Base-by-base conservation (phyloP, 768 basidiomycete genomes). In the Hemileccinum impolitum region DNA sequence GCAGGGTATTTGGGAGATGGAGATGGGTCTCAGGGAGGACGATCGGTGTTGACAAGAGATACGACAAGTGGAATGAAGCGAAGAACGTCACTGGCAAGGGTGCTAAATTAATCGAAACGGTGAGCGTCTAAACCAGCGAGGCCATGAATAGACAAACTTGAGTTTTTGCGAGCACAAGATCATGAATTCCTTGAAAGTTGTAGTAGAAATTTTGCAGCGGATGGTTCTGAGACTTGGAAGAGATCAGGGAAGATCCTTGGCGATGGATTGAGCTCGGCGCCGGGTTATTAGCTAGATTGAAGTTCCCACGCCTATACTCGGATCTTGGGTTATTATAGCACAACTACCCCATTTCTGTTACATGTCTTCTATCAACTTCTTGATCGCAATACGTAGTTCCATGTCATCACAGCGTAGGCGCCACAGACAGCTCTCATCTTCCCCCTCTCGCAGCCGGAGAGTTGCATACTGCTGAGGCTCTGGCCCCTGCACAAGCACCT, bases 371-470 rank as follows among this genome's bases (percentile, higher is more conserved):
- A 84, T 62, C 50, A 72, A 42, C 34, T 63, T 64, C 65, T 78
- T 79, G 46, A 86, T 71, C 18, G 67, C 55, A 21, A 54, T 66
- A 47, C 76, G 64, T 52, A 85, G 53, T 14, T 57, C 65, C 14
- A 55, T 59, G 44, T 82, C 75, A 11, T 67, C 71, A 58, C 81
- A 78, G 25, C 84, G 81, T 51, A 88, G 45, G 42, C 81, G 77
- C 86, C 87, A 90, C 39, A 90, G 61, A 59, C 85, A 87, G 25
- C 84, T 77, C 28, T 83, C 82, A 35, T 87, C 87, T 5, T 85
- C 82, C 17, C 76, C 76, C 53, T 80, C 81, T 43, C 74, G 77
- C 40, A 90, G 65, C 30, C 85, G 78, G 28, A 88, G 62, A 12
- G 73, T 71, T 6, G 76, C 78, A 9, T 38, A 38, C 38, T 54